Percentiles rank a stretch among this genome's conserved stretches.
Evolutionary conservation across 129 eudicot species (phyloP).

Genomic region (Ambrosia artemisiifolia): DNA sequence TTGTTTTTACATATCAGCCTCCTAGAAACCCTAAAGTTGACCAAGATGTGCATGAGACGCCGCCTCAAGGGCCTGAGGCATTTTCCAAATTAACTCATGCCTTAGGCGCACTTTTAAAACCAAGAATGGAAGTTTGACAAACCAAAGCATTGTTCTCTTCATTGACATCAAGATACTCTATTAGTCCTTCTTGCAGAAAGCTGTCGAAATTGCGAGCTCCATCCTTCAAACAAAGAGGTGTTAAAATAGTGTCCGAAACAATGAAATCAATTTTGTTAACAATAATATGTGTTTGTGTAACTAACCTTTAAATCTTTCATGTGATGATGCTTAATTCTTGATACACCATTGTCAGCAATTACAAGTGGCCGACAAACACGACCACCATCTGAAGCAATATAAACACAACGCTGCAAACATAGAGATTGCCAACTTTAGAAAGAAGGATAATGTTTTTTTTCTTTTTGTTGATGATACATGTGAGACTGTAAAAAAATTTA

Average conservation of each 20-base stretch:
- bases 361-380: slow-evolving; percentile 99
- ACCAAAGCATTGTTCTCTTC: slow-evolving; percentile 98
- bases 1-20: too few species aligned
- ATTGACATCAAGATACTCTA: slow-evolving; percentile 97
- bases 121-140: slow-evolving; percentile 12
- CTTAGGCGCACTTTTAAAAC: too few species aligned
- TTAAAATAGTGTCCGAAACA: slow-evolving; percentile 3
- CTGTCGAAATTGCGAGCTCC: slow-evolving; percentile 78
- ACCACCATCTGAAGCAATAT: slow-evolving; percentile 97
- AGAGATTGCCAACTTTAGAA: neutral
- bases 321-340: slow-evolving; percentile 85
- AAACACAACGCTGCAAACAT: slow-evolving; percentile 78
- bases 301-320: slow-evolving; percentile 85
- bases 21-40: too few species aligned
- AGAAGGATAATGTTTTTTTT: neutral
- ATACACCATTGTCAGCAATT: slow-evolving; percentile 90
- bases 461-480: neutral
- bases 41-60: too few species aligned
- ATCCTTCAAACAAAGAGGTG: slow-evolving; percentile 48
- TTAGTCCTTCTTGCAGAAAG: slow-evolving; percentile 77
- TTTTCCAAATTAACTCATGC: too few species aligned
- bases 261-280: neutral
- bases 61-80: too few species aligned
- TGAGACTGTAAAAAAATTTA: neutral
- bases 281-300: neutral